A percentile compares a stretch with the other conserved stretches of the same genome.
Evolutionary conservation across 805 yeast species (phyloP).

Genomic region (Wickerhamiella vanderwaltii): DNA sequence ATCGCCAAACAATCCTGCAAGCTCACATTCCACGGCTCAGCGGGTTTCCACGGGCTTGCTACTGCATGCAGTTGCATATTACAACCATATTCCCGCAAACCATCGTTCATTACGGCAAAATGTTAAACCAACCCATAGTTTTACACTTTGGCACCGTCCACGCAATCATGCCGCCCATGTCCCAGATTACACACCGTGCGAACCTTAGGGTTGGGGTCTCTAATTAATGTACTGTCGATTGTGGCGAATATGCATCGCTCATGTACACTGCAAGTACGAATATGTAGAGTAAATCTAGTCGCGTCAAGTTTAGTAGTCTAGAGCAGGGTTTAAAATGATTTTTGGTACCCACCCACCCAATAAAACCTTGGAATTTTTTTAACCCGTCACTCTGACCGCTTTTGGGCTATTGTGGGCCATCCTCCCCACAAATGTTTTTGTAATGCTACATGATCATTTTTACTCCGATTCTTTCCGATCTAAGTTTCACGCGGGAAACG

Average conservation of each 20-base stretch:
- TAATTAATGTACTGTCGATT: not conserved
- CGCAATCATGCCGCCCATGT: conserved; percentile 4
- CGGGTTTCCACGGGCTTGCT: too few relatives aligned
- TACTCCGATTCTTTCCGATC: too few relatives aligned
- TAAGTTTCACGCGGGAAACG: too few relatives aligned
- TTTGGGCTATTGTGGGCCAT: not conserved
- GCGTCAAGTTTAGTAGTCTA: not conserved
- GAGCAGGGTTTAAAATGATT: not conserved
- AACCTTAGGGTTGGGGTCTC: conserved; percentile 4
- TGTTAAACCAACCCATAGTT: conserved; percentile 10
- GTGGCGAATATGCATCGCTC: conserved; percentile 9
- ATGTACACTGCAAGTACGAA: not conserved
- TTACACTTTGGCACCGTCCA: conserved; percentile 4
- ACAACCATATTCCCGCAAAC: not conserved
- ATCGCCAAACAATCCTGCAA: too few relatives aligned
- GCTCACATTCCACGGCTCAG: too few relatives aligned
- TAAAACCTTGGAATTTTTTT: not conserved
- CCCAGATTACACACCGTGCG: conserved; percentile 9
- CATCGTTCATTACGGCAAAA: not conserved
- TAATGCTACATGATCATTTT: not conserved
- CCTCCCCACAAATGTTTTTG: not conserved
- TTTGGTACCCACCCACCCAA: not conserved
- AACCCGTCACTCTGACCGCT: not conserved
- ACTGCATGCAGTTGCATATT: conserved; percentile 11
- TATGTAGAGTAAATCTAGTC: not conserved